phyloP scores from a whole-genome alignment of 805 yeast genomes.

The Candida khao-thaluensis region DNA sequence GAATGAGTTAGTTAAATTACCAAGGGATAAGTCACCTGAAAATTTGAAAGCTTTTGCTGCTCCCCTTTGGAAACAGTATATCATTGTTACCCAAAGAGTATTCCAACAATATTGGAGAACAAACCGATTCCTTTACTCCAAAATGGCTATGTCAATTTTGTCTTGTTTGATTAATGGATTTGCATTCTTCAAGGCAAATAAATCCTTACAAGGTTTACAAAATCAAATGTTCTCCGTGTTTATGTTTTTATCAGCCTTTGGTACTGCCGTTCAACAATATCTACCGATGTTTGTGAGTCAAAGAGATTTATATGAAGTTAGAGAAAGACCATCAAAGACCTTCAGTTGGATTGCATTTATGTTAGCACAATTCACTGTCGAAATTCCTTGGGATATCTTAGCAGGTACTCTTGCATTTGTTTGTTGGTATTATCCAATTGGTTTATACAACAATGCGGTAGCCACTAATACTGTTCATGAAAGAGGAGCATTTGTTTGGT shows the following conservation, averaged over 20 bases:
- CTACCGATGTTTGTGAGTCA: slow-evolving; percentile 43
- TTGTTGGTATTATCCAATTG: slow-evolving; percentile 63
- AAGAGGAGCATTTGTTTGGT: slow-evolving; percentile 41
- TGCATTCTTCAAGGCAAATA: slow-evolving; percentile 61
- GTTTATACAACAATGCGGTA: slow-evolving; percentile 50
- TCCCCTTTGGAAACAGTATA: slow-evolving; percentile 27
- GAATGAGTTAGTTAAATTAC: slow-evolving; percentile 53
- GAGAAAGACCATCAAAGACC: slow-evolving; percentile 45
- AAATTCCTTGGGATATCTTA: slow-evolving; percentile 45
- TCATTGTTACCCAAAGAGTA: slow-evolving; percentile 31
- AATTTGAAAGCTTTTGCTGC: slow-evolving; percentile 31
- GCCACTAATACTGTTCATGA: slow-evolving; percentile 50
- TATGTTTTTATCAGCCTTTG: slow-evolving; percentile 40
- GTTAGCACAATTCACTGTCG: slow-evolving; percentile 41
- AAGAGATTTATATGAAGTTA: slow-evolving; percentile 47
- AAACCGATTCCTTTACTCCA: slow-evolving; percentile 60
- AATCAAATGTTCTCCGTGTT: slow-evolving; percentile 60
- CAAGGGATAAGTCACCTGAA: slow-evolving; percentile 25
- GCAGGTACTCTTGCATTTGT: slow-evolving; percentile 43
- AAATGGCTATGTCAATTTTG: slow-evolving; percentile 52
- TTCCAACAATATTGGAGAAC: slow-evolving; percentile 50
- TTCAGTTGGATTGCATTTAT: slow-evolving; percentile 45
- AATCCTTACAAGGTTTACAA: slow-evolving; percentile 60
- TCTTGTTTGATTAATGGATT: slow-evolving; percentile 71
- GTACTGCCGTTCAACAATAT: slow-evolving; percentile 41